phyloP scores from a whole-genome alignment of 139 green algal species.

The Gonium pectorale region DNA sequence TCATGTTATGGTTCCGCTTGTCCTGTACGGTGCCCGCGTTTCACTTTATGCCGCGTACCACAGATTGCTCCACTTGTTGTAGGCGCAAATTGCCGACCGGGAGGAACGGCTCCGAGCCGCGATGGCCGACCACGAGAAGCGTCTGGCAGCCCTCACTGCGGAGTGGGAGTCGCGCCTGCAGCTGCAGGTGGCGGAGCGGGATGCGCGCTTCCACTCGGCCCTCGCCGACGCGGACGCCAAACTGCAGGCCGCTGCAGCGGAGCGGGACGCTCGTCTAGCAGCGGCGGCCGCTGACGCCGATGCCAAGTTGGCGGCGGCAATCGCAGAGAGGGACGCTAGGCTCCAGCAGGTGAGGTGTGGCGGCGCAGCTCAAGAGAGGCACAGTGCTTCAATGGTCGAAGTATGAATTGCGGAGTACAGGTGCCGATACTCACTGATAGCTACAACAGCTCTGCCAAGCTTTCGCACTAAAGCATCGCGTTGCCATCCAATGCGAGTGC shows the following conservation, averaged over 20 bases:
- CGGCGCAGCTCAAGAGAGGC: no score
- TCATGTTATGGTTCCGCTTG: no score
- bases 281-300: slow-evolving; percentile 14
- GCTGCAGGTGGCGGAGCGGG: slow-evolving; percentile 6
- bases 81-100: slow-evolving; percentile 28
- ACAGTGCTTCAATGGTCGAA: no score
- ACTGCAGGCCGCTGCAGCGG: neutral
- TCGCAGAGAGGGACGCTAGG: neutral
- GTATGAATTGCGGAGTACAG: no score
- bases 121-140: slow-evolving; percentile 11
- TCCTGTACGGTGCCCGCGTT: no score
- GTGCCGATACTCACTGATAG: no score
- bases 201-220: neutral
- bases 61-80: neutral
- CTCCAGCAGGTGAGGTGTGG: slow-evolving; percentile 1
- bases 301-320: neutral
- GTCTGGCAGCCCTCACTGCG: neutral
- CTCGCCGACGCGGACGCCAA: slow-evolving; percentile 1
- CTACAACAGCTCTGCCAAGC: no score
- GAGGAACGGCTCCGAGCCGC: slow-evolving; percentile 19
- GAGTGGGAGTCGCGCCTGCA: slow-evolving; percentile 34
- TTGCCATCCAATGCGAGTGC: no score
- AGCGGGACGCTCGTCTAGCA: slow-evolving; percentile 5
- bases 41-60: no score
- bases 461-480: no score